Conservation (phyloP, 1,284 basidiomycete genomes). For the Microbotryum saponariae region DNA sequence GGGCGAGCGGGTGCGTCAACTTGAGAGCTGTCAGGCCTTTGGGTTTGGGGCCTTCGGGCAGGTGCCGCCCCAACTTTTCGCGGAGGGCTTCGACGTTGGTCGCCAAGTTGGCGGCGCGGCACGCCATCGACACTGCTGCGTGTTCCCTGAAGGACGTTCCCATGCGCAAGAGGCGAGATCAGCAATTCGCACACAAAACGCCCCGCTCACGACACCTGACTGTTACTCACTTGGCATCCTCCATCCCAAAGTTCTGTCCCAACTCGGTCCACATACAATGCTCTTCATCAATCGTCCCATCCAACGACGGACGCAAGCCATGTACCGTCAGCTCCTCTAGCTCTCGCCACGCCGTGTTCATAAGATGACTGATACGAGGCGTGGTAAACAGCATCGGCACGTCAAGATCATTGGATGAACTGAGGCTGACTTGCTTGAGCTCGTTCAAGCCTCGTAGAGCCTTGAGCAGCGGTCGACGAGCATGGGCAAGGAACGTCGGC, state of each 20-base stretch:
- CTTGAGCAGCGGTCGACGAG: conserved; percentile 16
- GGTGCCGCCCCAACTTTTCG: neutral
- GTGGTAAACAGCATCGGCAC: conserved; percentile 25
- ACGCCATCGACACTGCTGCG: neutral
- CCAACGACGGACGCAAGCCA: conserved; percentile 3
- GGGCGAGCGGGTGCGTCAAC: conserved; percentile 4
- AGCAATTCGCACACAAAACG: neutral
- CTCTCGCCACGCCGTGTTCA: conserved; percentile 10
- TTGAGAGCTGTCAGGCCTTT: conserved; percentile 15
- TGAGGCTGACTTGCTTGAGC: conserved; percentile 23
- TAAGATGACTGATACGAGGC: conserved; percentile 12
- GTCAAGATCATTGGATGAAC: conserved; percentile 6
- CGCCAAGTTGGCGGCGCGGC: too few relatives aligned
- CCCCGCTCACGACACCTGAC: neutral
- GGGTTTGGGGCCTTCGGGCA: neutral
- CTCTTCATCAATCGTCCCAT: conserved; percentile 5
- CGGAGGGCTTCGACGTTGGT: neutral
- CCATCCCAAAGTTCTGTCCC: neutral
- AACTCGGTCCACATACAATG: conserved; percentile 14
- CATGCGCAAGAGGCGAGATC: too few relatives aligned
- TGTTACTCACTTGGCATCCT: conserved; percentile 1
- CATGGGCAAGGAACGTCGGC: conserved; percentile 8
- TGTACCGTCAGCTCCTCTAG: conserved; percentile 12
- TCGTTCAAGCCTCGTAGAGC: conserved; percentile 11
- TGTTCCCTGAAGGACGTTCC: neutral